Evolutionary conservation across 306 rosid species (phyloP), one percentile per base, ranked within the genome.

Genomic region (Cyamopsis tetragonoloba): DNA sequence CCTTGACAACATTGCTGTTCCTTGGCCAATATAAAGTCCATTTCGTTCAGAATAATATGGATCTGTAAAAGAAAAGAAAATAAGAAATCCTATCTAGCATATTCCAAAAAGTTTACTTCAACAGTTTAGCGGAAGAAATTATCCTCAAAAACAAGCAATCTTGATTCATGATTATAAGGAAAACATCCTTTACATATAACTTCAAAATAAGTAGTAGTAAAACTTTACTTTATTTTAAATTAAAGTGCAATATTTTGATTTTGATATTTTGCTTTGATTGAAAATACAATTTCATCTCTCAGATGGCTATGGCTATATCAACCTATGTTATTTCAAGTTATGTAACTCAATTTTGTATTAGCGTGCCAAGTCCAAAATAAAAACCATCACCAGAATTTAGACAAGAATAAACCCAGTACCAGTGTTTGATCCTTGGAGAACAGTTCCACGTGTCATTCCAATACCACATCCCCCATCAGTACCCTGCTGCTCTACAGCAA

Each of bases 11-110:
- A 81, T 80, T 14, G 98, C 75, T 70, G 67, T 84, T 77, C 98
- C 98, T 78, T 77, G 83, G 77, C 98, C 97, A 51, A 93, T 88
- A 79, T 89, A 93, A 48, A 93, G 80, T 17, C 97, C 95, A 32
- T 59, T 83, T 42, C 96, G 77, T 77, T 88, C 91, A 69, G 19
- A 14, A 80, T 84, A 74, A 81, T 80, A 86, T 34, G 95, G 89
- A 88, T 89, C 98, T 93, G 77, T 44, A 60, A 23, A 57, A 77
- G 61, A 58, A n/a, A 73, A 23, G 39, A 32, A 22, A 49, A 62
- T 58, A 65, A 35, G 6, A 78, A 66, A 72, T 55, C 48, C 42
- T 17, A 22, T 75, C 27, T 63, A 51, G 31, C 57, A 44, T 7
- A 31, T 47, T 22, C 62, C 54, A 4, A 59, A 71, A 51, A n/a